phyloP scores from a whole-genome alignment of 164 flowering plant species.

The Hamamelis virginiana region DNA sequence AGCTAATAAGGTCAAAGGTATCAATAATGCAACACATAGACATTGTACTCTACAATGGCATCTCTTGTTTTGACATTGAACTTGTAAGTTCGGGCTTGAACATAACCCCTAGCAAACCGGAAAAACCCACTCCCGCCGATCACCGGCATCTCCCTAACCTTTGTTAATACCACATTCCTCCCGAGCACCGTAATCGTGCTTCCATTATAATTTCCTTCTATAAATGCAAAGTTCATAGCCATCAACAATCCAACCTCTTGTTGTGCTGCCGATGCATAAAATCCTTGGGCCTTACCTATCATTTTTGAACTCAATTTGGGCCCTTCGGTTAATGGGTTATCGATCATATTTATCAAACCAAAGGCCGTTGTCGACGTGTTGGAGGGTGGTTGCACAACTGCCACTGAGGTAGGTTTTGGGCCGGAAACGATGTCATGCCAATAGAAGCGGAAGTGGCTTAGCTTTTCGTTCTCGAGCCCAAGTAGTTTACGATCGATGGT shows the following conservation, averaged over 20 bases:
- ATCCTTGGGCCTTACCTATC: conserved; percentile 39
- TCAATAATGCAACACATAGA: conserved; percentile 12
- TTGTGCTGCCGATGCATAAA: conserved; percentile 27
- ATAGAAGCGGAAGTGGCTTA: conserved; percentile 21
- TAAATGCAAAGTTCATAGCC: conserved; percentile 40
- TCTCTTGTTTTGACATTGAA: neutral
- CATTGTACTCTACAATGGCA: conserved; percentile 18
- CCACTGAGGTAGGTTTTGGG: no score
- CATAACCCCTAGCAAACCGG: conserved; percentile 13
- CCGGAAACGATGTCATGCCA: no score
- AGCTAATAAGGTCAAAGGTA: neutral
- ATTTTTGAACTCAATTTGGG: conserved; percentile 25
- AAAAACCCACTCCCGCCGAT: conserved; percentile 39
- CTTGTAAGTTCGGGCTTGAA: neutral
- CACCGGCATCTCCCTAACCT: conserved; percentile 38
- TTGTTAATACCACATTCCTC: conserved; percentile 17
- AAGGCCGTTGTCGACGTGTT: conserved; percentile 3
- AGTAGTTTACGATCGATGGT: conserved; percentile 5
- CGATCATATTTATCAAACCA: conserved; percentile 27
- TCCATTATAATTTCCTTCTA: conserved; percentile 31
- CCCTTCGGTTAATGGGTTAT: conserved; percentile 30
- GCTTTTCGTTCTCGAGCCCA: neutral
- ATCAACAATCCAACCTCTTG: conserved; percentile 23
- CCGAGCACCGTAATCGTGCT: conserved; percentile 35
- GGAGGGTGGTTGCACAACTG: no score